These are phyloP conservation scores for Entoloma clypeatum DNA, from an alignment of 1,284 basidiomycete species.

Conservation along the genomic window DNA sequence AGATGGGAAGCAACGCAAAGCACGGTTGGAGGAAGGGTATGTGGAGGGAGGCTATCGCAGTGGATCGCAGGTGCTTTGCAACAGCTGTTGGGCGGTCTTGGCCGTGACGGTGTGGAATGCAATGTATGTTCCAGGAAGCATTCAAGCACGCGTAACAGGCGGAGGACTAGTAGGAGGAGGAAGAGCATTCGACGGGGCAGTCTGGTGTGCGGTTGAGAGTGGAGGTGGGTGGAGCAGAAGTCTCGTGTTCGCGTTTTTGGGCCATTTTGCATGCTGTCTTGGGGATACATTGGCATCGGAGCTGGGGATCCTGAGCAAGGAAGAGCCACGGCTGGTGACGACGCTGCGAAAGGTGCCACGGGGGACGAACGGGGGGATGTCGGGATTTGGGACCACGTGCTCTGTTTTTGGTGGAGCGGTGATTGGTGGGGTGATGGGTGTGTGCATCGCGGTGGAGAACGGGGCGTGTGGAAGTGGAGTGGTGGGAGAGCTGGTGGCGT, in stretches of 20 bases:
- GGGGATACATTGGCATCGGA: constrained; percentile 80
- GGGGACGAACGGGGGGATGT: constrained; percentile 91
- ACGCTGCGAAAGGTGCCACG: constrained; percentile 73
- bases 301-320: constrained; percentile 76
- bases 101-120: constrained; percentile 66
- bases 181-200: constrained; percentile 20
- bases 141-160: constrained; percentile 28
- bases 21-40: constrained; percentile 74
- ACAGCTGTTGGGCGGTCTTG: constrained; percentile 68
- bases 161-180: constrained; percentile 10
- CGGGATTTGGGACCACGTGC: constrained; percentile 68
- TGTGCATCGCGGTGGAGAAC: constrained; percentile 64
- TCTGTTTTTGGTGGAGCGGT: constrained; percentile 72
- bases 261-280: constrained; percentile 82
- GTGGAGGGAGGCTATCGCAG: constrained; percentile 68
- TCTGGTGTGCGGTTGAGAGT: constrained; percentile 55
- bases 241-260: constrained; percentile 64
- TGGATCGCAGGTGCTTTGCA: constrained; percentile 79
- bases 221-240: constrained; percentile 50
- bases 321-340: constrained; percentile 71
- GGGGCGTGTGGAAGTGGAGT: constrained; percentile 35
- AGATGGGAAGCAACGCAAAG: constrained; percentile 70
- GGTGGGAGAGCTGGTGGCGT: constrained; percentile 45
- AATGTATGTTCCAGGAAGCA: constrained; percentile 43
- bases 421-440: constrained; percentile 62